Evolutionary conservation across 371 early-diverging fungal species (phyloP).

Genomic region (Mucor indicus): DNA sequence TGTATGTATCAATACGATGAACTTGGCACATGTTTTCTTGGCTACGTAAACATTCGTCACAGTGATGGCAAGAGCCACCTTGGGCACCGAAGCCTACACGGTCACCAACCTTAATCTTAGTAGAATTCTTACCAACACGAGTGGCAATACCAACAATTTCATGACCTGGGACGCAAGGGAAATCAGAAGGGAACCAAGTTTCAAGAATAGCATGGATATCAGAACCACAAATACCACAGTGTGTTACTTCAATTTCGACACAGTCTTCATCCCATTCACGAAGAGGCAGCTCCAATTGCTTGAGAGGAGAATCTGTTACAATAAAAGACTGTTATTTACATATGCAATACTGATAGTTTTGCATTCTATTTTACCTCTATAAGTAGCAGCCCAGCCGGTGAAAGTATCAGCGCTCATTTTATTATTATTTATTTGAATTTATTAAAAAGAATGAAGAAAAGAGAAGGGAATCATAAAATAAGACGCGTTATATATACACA

Average conservation of each 20-base stretch:
- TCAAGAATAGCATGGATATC: constrained; percentile 56
- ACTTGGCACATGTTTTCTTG: constrained; percentile 31
- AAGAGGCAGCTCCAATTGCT: constrained; percentile 14
- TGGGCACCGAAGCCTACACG: constrained; percentile 67
- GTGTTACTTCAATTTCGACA: constrained; percentile 44
- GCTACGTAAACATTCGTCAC: constrained; percentile 9
- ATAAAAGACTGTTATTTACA: no score
- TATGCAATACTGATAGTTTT: no score
- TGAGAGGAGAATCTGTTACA: no score
- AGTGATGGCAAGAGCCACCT: constrained; percentile 34
- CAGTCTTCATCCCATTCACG: constrained; percentile 35
- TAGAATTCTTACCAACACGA: constrained; percentile 40
- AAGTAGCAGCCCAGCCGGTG: constrained; percentile 15
- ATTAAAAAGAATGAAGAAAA: no score
- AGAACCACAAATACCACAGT: constrained; percentile 51
- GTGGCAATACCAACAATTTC: constrained; percentile 52
- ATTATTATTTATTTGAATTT: no score
- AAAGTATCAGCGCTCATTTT: no score
- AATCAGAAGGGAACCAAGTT: constrained; percentile 53
- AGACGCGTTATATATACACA: no score
- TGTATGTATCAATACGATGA: constrained; percentile 56
- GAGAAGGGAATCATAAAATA: no score
- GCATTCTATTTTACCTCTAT: no score
- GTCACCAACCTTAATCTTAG: constrained; percentile 54
- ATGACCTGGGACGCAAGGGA: constrained; percentile 56